phyloP scores from a whole-genome alignment of 1,284 basidiomycete genomes.

The Pholiota adiposa region DNA sequence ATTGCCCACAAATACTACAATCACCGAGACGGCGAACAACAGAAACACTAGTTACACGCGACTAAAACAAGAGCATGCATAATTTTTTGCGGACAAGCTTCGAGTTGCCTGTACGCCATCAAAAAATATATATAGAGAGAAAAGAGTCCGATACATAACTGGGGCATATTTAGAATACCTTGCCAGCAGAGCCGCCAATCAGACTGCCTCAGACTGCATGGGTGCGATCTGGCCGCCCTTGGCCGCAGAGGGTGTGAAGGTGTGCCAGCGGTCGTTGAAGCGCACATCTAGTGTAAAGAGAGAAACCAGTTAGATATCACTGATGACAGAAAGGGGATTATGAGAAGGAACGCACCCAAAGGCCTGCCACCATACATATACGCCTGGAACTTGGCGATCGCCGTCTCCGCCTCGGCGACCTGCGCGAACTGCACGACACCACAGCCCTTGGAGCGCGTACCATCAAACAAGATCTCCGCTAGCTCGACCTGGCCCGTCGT shows the following conservation, averaged over 20 bases:
- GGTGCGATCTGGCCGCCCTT: conserved; percentile 77
- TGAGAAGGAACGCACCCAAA: conserved; percentile 71
- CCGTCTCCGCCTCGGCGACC: conserved; percentile 88
- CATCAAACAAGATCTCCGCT: conserved; percentile 94
- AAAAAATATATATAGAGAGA: no score
- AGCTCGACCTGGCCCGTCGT: conserved; percentile 94
- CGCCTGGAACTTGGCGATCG: conserved; percentile 91
- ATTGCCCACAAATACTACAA: no score
- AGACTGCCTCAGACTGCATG: conserved; percentile 50
- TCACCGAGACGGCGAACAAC: no score
- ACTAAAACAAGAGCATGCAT: no score
- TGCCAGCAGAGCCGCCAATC: neutral
- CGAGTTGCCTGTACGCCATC: no score
- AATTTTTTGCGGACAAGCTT: no score
- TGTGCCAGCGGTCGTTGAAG: conserved; percentile 93
- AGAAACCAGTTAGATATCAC: no score
- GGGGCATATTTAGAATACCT: no score
- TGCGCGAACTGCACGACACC: conserved; percentile 97
- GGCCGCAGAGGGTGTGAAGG: conserved; percentile 82
- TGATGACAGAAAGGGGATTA: no score
- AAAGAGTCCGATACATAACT: no score
- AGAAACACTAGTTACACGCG: no score
- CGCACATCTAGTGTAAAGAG: conserved; percentile 90
- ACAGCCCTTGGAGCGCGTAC: conserved; percentile 88
- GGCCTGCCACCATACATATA: conserved; percentile 92